Conservation (phyloP, 805 yeast genomes). For the Jamesozyma rosinii region DNA sequence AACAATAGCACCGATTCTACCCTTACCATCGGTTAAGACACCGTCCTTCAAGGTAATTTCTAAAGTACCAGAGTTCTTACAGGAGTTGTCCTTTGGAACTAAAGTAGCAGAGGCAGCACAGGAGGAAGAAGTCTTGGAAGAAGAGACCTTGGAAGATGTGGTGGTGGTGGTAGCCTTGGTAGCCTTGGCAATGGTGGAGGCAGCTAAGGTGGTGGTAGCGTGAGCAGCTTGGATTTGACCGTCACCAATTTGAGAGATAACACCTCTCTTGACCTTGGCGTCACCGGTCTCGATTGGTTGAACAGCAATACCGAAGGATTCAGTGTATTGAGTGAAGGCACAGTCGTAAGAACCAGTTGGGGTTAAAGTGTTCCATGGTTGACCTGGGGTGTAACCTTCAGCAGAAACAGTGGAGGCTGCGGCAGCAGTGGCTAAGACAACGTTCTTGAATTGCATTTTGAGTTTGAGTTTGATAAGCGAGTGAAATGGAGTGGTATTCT, state of each 20-base stretch:
- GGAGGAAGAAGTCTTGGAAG: slow-evolving; percentile 7
- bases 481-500: neutral
- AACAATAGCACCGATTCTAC: slow-evolving; percentile 61
- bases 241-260: slow-evolving; percentile 37
- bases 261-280: slow-evolving; percentile 33
- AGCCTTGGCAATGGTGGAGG: slow-evolving; percentile 18
- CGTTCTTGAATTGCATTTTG: slow-evolving; percentile 19
- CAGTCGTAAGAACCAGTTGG: slow-evolving; percentile 49
- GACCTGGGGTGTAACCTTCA: slow-evolving; percentile 55
- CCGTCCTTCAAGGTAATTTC: slow-evolving; percentile 41
- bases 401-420: slow-evolving; percentile 37
- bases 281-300: slow-evolving; percentile 40
- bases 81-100: slow-evolving; percentile 18
- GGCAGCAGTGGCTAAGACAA: slow-evolving; percentile 28
- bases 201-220: slow-evolving; percentile 34
- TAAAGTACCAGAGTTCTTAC: slow-evolving; percentile 38
- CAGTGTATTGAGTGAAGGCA: slow-evolving; percentile 46
- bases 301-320: slow-evolving; percentile 61
- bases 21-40: slow-evolving; percentile 42
- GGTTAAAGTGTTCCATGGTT: slow-evolving; percentile 63
- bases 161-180: slow-evolving; percentile 10
- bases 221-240: slow-evolving; percentile 38
- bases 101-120: slow-evolving; percentile 21
- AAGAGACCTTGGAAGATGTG: slow-evolving; percentile 30
- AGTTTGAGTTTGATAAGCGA: neutral